Evolutionary conservation across 2,329 filamentous ascomycete genomes (phyloP), one percentile per base, ranked within the genome.

Genomic region (Fusarium hostae): DNA sequence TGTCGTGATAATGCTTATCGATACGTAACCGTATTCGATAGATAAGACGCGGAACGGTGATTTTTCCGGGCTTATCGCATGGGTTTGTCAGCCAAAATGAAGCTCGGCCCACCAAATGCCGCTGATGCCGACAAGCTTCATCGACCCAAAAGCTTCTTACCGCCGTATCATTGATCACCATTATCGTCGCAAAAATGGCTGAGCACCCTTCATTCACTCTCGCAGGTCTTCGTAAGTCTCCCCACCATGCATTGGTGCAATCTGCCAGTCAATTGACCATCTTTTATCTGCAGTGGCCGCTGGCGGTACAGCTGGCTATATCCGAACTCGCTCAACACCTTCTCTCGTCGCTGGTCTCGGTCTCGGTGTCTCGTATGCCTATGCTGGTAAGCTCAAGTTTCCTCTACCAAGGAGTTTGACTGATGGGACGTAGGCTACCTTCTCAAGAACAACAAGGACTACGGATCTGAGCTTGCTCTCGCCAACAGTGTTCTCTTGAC

Each of bases 181-280:
- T 59, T 35, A 32, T 39, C 39, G 35, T 24, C 51, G 32, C 11
- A 55, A 39, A 41, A 50, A 82, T 82, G 81, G 81, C 82, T 22
- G 80, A 83, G 39, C 82, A 83, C 63, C 82, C 81, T 41, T 82
- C 81, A 0, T 83, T 83, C 55, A 83, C 82, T 28, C 78, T 83
- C 9, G 80, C 82, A 1, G 80, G 74, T 44, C 79, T 83, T 5
- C 57, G 82, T 83, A 75, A 78, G 82, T 76, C 9, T 1, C 8
- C 2, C 2, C 4, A 1, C 15, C 0, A 18, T 4, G 1, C 8
- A 5, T 13, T n/a, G 3, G 1, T 9, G 3, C 16, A 2, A 8
- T 40, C 3, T 9, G 12, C 2, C 13, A 11, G 5, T 20, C 44
- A 47, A 50, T 55, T 66, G 24, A 68, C 22, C 15, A 4, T 8